phyloP scores from a whole-genome alignment of 192 early-diverging fungal genomes.

The Coemansia sp. region DNA sequence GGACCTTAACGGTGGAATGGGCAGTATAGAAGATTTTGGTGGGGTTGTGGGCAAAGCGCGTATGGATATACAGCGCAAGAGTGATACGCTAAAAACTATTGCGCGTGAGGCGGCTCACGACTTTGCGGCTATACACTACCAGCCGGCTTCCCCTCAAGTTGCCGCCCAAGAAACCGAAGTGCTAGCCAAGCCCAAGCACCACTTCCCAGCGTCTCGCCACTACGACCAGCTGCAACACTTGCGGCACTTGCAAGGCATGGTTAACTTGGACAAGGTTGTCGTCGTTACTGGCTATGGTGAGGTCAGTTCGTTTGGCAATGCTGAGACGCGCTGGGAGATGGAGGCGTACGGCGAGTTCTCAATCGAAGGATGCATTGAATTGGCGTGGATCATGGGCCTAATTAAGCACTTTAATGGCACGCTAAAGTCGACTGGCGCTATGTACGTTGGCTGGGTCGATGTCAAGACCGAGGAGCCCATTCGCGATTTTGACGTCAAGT shows the following conservation, averaged over 20 bases:
- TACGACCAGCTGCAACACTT: constrained; percentile 70
- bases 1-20: constrained; percentile 69
- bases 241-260: constrained; percentile 64
- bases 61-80: background rate
- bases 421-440: constrained; percentile 1
- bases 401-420: constrained; percentile 78
- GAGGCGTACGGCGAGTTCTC: constrained; percentile 72
- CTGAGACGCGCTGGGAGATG: constrained; percentile 96
- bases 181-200: constrained; percentile 83
- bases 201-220: constrained; percentile 72
- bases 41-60: background rate
- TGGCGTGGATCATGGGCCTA: constrained; percentile 98
- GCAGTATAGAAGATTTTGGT: background rate
- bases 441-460: constrained; percentile 83
- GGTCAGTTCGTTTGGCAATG: constrained; percentile 88
- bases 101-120: background rate
- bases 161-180: constrained; percentile 11
- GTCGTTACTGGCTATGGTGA: constrained; percentile 94
- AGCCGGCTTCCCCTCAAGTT: background rate
- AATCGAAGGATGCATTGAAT: constrained; percentile 78
- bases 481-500: constrained; percentile 81
- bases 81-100: background rate
- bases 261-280: constrained; percentile 90
- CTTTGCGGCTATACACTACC: background rate
- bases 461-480: constrained; percentile 82